Evolutionary conservation across 2,329 filamentous ascomycete genomes (phyloP).

Genomic region (Arachnopeziza araneosa): DNA sequence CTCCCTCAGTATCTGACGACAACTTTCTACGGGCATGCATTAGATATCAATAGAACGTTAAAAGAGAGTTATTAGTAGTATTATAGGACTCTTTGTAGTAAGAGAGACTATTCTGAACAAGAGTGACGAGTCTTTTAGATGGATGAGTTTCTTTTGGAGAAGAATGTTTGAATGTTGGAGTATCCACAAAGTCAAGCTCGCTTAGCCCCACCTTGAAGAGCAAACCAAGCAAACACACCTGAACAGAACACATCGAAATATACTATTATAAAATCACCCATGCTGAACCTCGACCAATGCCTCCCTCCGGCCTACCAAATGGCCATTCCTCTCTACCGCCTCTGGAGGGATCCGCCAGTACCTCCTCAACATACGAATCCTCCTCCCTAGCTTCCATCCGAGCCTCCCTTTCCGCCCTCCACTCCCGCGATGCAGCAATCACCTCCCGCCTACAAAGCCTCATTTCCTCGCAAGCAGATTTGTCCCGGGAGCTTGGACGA

Average conservation of each 20-base stretch:
- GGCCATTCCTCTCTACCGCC: conserved; percentile 18
- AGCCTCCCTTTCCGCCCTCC: conserved; percentile 67
- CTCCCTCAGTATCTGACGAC: too few species aligned
- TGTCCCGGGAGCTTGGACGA: conserved; percentile 79
- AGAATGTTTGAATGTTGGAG: too few species aligned
- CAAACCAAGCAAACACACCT: not conserved
- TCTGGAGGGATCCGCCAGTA: conserved; percentile 9
- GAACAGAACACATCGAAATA: not conserved
- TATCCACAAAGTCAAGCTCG: not conserved
- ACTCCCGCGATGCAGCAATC: conserved; percentile 68
- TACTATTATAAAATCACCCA: conserved; percentile 14
- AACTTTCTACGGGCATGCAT: too few species aligned
- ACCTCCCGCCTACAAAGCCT: conserved; percentile 70
- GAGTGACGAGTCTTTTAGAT: too few species aligned
- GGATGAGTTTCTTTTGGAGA: too few species aligned
- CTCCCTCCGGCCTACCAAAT: conserved; percentile 31
- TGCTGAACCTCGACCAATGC: conserved; percentile 31
- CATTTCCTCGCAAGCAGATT: conserved; percentile 75
- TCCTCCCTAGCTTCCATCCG: conserved; percentile 74
- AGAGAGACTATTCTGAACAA: too few species aligned
- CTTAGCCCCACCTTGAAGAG: not conserved
- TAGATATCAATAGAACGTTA: too few species aligned
- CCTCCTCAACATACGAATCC: conserved; percentile 55
- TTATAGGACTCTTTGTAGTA: too few species aligned
- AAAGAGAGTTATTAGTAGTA: too few species aligned